Percentiles rank a stretch among this genome's conserved stretches.
Evolutionary conservation across 2,329 filamentous ascomycete genomes (phyloP).

Genomic region (Alternaria sp.): DNA sequence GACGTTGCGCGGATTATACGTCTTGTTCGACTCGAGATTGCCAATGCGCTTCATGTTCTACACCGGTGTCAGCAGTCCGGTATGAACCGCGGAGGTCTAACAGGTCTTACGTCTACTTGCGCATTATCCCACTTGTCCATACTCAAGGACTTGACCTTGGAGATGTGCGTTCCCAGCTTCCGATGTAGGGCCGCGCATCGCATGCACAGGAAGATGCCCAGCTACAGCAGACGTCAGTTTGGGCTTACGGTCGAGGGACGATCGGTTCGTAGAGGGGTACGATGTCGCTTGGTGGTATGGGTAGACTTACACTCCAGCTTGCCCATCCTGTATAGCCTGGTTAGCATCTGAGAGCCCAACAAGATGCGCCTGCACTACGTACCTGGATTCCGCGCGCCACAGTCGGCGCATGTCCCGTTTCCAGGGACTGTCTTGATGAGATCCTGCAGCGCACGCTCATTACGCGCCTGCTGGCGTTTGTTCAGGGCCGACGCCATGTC

Average conservation of each 20-base stretch:
- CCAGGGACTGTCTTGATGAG: conserved; percentile 83
- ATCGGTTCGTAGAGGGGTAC: background rate
- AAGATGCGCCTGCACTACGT: conserved; percentile 44
- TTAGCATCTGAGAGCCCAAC: conserved; percentile 31
- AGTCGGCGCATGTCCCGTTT: conserved; percentile 95
- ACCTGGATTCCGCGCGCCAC: conserved; percentile 90
- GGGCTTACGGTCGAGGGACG: background rate
- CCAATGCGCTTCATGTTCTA: conserved; percentile 95
- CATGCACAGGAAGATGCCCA: conserved; percentile 97
- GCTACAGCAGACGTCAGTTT: conserved; percentile 56
- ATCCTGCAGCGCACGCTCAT: conserved; percentile 90
- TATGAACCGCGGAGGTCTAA: background rate
- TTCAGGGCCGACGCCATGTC: conserved; percentile 76
- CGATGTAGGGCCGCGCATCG: conserved; percentile 94
- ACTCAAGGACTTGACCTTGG: conserved; percentile 97
- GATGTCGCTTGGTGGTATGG: background rate
- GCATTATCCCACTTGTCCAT: conserved; percentile 98
- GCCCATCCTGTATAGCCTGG: conserved; percentile 74
- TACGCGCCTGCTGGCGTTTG: conserved; percentile 97
- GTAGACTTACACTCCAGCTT: conserved; percentile 83
- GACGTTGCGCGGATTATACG: conserved; percentile 85
- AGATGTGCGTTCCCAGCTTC: conserved; percentile 96
- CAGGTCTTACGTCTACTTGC: conserved; percentile 82
- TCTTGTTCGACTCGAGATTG: conserved; percentile 83
- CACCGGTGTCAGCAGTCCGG: conserved; percentile 18